Base-by-base conservation (phyloP, 768 basidiomycete species). In the Pseudohyphozyma bogoriensis region DNA sequence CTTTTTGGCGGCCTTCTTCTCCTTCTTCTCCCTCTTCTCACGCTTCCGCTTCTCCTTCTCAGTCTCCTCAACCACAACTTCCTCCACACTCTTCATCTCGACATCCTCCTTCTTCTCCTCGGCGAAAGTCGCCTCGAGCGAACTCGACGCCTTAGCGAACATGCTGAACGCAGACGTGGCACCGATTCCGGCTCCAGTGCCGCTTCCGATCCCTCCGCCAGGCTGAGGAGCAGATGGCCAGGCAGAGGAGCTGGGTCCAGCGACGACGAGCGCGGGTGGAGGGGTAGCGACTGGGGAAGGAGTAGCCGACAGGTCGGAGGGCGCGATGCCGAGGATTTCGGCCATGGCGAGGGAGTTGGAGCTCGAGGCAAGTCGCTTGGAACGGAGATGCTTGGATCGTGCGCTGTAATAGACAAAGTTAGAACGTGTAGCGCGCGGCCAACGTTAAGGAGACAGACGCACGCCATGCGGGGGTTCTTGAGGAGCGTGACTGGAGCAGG, bases 401-500 rank as follows among this genome's bases (percentile, higher is more conserved):
- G 65, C 58, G 26, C 65, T 66, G 53, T 16, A 29, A 22, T 5
- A 20, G 44, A 31, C 49, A 59, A n/a, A 3, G n/a, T 40, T 18
- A 22, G 24, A 18, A 29, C 22, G 47, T 40, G 22, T 9, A 28
- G 15, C n/a, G 28, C 11, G 18, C 18, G n/a, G 37, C 37, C 36
- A 31, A 45, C 36, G 40, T 5, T 1, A 12, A 3, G 32, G 32
- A 32, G n/a, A 40, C n/a, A 24, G 31, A 32, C 66, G n/a, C 16
- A 68, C 67, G 67, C 67, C 60, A 63, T 68, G 52, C 67, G 67
- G 22, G 67, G 67, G 61, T 68, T 68, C 35, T 58, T 55, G 37
- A 67, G 57, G 24, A 59, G 44, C 11, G 59, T 39, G 12, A 47
- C 36, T 31, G 29, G 28, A n/a, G 31, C 40, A 7, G 42, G 31